Base-by-base conservation (phyloP, 768 basidiomycete genomes). In the Suillus discolor region DNA sequence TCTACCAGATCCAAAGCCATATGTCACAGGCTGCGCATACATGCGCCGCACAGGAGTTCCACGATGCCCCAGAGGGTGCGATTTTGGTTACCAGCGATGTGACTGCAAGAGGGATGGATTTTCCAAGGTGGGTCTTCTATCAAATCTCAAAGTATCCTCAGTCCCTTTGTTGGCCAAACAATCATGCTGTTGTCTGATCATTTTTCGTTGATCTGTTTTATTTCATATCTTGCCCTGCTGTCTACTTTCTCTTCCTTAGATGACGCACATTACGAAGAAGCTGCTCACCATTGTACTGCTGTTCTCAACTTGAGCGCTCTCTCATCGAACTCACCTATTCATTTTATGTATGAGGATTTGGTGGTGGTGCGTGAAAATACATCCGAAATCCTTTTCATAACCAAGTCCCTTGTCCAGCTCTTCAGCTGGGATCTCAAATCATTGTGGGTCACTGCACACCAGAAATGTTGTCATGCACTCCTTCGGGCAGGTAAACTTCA, bases 21-120 rank as follows among this genome's bases (percentile, higher is more conserved):
- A 82, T 84, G 74, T 78, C 78, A 0, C 89, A 90, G 71, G 61
- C 75, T 8, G 78, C 77, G 38, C 82, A 89, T 11, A 79, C 74
- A 4, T 79, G 79, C 61, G 83, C 83, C 2, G 82, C 86, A 1
- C 81, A 85, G n/a, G 66, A 73, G 20, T 89, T 90, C 74, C 79
- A 78, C 36, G 70, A 71, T 5, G 74, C 81, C 0, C 71, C 75
- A 44, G 75, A 71, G n/a, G 80, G 78, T 5, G 85, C 79, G 6
- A 75, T 87, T 51, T 71, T 88, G 42, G 74, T 86, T 54, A 82
- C 83, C n/a, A 83, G 81, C 11, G 87, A 88, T 67, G 86, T 88
- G 25, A 84, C 84, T 51, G 85, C 89, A 2, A 79, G 89, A 23
- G 89, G 89, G 8, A 86, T 91, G 78, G 89, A 91, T 73, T 87